These are phyloP conservation scores for Nakazawaea wyomingensis DNA, from an alignment of 805 yeast genomes.

Conservation along the genomic window DNA sequence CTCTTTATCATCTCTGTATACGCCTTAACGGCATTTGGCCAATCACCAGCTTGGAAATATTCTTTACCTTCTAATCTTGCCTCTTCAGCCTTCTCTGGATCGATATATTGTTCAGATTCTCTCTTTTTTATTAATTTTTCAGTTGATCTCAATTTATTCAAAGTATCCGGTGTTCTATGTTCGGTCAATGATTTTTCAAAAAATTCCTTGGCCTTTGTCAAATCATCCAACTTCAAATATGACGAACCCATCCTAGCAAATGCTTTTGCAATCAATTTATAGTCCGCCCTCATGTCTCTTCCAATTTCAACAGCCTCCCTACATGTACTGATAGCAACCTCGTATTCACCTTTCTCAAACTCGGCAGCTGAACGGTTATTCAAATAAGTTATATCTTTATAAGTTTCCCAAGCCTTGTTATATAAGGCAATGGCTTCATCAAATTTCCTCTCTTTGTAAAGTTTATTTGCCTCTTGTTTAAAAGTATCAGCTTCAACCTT, in stretches of 20 bases:
- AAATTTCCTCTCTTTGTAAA: slow-evolving; percentile 82
- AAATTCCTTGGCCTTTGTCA: slow-evolving; percentile 64
- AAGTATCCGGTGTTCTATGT: slow-evolving; percentile 92
- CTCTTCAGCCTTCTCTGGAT: slow-evolving; percentile 91
- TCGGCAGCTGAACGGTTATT: slow-evolving; percentile 98
- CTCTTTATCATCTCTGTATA: slow-evolving; percentile 95
- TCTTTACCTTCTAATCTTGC: slow-evolving; percentile 93
- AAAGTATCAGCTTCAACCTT: slow-evolving; percentile 58
- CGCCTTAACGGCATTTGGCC: slow-evolving; percentile 94
- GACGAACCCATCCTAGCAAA: slow-evolving; percentile 86
- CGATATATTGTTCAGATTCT: slow-evolving; percentile 74
- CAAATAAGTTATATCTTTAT: slow-evolving; percentile 84
- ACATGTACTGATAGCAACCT: slow-evolving; percentile 78
- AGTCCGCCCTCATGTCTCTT: slow-evolving; percentile 85
- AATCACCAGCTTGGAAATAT: slow-evolving; percentile 81
- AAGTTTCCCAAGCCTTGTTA: slow-evolving; percentile 77
- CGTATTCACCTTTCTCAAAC: slow-evolving; percentile 90
- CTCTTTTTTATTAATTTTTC: slow-evolving; percentile 79
- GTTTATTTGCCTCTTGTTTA: slow-evolving; percentile 80
- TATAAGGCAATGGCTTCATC: slow-evolving; percentile 89
- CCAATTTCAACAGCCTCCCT: slow-evolving; percentile 82
- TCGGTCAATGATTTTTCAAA: slow-evolving; percentile 93
- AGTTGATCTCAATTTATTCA: slow-evolving; percentile 78
- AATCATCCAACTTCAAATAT: slow-evolving; percentile 70
- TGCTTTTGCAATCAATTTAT: slow-evolving; percentile 86